phyloP scores from a whole-genome alignment of 768 basidiomycete species.

The Grammothele lineata region DNA sequence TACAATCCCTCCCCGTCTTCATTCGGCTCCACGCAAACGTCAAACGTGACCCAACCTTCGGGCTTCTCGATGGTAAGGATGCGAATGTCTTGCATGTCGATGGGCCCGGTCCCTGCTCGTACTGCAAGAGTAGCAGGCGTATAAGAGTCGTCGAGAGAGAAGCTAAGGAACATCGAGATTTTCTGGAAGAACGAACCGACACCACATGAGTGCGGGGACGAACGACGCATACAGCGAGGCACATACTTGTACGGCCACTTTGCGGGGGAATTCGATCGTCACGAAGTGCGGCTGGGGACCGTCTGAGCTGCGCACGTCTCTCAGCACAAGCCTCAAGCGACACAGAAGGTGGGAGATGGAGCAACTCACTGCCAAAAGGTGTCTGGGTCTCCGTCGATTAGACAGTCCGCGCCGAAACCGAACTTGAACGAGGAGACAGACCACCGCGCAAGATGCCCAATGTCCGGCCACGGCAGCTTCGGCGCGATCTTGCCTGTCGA shows the following conservation, averaged over 20 bases:
- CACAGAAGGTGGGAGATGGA: background rate
- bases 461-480: constrained; percentile 69
- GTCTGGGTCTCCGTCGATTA: constrained; percentile 82
- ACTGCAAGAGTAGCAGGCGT: constrained; percentile 90
- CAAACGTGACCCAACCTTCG: constrained; percentile 90
- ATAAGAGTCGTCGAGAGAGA: constrained; percentile 89
- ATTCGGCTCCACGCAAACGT: constrained; percentile 73
- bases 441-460: constrained; percentile 89
- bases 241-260: constrained; percentile 80
- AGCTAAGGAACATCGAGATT: constrained; percentile 80
- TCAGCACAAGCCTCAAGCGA: background rate
- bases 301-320: constrained; percentile 58
- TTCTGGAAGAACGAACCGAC: constrained; percentile 45
- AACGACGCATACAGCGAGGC: too few relatives aligned
- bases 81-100: constrained; percentile 90
- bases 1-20: constrained; percentile 81
- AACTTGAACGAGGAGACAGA: constrained; percentile 96
- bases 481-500: constrained; percentile 45
- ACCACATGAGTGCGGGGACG: too few relatives aligned
- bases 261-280: constrained; percentile 88
- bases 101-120: constrained; percentile 86
- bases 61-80: constrained; percentile 85
- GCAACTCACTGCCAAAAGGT: constrained; percentile 97
- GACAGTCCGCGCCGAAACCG: constrained; percentile 91
- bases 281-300: constrained; percentile 97